These are phyloP conservation scores for Cephalotrichum gorgonifer DNA, from an alignment of 2,329 filamentous ascomycete genomes.

Conservation along the genomic window DNA sequence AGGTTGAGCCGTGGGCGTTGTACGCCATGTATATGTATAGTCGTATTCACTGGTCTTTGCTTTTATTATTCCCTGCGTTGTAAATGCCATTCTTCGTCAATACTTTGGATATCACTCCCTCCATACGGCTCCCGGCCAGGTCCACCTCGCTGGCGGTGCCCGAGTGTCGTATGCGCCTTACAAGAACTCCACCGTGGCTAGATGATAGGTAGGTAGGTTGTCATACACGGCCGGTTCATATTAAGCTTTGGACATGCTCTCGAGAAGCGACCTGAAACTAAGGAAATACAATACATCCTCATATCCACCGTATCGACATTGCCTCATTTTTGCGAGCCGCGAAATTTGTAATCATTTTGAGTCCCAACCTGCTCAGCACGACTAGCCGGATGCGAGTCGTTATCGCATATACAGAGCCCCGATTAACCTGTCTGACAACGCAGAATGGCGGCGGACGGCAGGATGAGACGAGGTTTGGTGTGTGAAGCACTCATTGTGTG, in stretches of 20 bases:
- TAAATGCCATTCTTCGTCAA: background rate
- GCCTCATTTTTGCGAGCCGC: background rate
- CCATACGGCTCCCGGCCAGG: no score
- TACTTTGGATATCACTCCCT: background rate
- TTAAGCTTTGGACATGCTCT: background rate
- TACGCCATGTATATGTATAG: background rate
- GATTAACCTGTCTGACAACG: no score
- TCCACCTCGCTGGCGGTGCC: no score
- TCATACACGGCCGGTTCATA: background rate
- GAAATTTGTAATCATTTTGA: no score
- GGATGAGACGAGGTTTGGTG: background rate
- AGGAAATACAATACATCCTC: background rate
- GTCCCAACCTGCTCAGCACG: no score
- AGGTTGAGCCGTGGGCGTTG: background rate
- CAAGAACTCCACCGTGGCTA: no score
- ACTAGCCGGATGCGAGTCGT: no score
- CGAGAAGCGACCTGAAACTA: background rate
- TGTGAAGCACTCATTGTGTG: no score
- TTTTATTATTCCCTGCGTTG: background rate
- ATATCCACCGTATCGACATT: background rate
- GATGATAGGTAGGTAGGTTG: background rate
- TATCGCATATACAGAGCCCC: no score
- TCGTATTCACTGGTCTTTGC: no score
- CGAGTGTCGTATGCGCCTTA: no score
- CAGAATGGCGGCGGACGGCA: background rate